Evolutionary conservation across 2,329 filamentous ascomycete species (phyloP), one percentile per base, ranked within the genome.

Genomic region (Exutisphaerella laricina): DNA sequence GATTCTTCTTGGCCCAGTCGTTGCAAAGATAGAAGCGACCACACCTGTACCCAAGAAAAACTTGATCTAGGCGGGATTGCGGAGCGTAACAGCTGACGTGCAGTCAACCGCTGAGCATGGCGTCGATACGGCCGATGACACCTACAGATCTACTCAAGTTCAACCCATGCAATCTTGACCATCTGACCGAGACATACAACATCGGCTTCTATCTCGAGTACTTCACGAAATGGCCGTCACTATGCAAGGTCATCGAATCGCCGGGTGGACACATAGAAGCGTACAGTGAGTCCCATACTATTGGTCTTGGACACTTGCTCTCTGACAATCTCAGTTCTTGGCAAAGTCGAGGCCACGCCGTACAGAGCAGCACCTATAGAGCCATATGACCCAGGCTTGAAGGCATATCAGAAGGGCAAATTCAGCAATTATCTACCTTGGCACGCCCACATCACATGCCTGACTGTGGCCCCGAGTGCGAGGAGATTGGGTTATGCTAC

Each of bases 171-270:
- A 98, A 98, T 63, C 82, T 98, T 49, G 92, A 98, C 63, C 87
- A 87, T 29, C 75, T 96, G 49, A 97, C 92, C n/a, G 92, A 98
- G 70, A 97, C 94, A 43, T 98, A 97, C 71, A 88, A 94, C 65
- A 78, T 95, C 53, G 79, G 81, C 50, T 98, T 97, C 72, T 98
- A 98, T 70, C 79, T 96, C 46, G 86, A 94, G 60, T 98, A 98
- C 68, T 81, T 95, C 53, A 88, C 88, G 40, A 88, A 86, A 73
- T 98, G 92, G 92, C 92, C 92, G 1, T 84, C 88, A 18, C 78
- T 97, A 31, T 97, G 96, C 70, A 88, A 88, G 62, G 86, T 94
- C 12, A 88, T 94, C 46, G 87, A 95, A 64, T 87, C 90, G 53
- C 77, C 79, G 42, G 76, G 84, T 50, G 88, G 88, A n/a, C 84